Evolutionary conservation across 2,329 filamentous ascomycete genomes (phyloP).

Genomic region (Diaporthe citriasiana): DNA sequence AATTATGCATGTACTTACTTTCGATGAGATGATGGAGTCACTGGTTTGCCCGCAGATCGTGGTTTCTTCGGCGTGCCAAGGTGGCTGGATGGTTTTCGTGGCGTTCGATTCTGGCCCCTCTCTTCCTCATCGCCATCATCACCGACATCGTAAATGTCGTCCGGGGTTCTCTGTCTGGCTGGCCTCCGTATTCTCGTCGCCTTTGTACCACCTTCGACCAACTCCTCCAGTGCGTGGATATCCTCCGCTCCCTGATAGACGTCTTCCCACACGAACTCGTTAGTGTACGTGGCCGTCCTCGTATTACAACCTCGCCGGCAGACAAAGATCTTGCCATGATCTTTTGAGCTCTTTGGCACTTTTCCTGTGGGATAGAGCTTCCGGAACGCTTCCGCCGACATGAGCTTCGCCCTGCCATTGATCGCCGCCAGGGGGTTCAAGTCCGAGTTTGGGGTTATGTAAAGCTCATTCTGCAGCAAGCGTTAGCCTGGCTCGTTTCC

Average conservation of each 20-base stretch:
- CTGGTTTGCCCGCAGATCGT: conserved; percentile 62
- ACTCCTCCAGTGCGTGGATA: conserved; percentile 74
- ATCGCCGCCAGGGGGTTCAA: conserved; percentile 89
- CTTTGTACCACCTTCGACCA: conserved; percentile 81
- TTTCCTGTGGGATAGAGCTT: conserved; percentile 80
- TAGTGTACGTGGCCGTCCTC: conserved; percentile 89
- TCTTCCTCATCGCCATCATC: conserved; percentile 53
- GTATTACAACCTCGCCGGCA: conserved; percentile 93
- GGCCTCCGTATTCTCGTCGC: conserved; percentile 68
- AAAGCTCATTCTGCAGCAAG: conserved; percentile 81
- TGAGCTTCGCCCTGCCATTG: conserved; percentile 86
- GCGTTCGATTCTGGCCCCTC: conserved; percentile 52
- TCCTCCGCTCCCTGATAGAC: conserved; percentile 77
- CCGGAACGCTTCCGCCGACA: conserved; percentile 79
- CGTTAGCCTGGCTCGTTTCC: not conserved
- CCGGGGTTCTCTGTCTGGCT: conserved; percentile 48
- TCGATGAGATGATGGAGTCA: conserved; percentile 59
- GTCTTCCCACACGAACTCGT: conserved; percentile 94
- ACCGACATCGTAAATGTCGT: conserved; percentile 51
- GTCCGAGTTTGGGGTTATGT: conserved; percentile 90
- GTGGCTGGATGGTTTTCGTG: conserved; percentile 50
- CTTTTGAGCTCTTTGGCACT: conserved; percentile 78
- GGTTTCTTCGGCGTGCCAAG: conserved; percentile 69
- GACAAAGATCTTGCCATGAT: conserved; percentile 88
- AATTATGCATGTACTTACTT: conserved; percentile 60